phyloP scores from a whole-genome alignment of 352 stramenopile genomes.

The Pythium utonaiense region DNA sequence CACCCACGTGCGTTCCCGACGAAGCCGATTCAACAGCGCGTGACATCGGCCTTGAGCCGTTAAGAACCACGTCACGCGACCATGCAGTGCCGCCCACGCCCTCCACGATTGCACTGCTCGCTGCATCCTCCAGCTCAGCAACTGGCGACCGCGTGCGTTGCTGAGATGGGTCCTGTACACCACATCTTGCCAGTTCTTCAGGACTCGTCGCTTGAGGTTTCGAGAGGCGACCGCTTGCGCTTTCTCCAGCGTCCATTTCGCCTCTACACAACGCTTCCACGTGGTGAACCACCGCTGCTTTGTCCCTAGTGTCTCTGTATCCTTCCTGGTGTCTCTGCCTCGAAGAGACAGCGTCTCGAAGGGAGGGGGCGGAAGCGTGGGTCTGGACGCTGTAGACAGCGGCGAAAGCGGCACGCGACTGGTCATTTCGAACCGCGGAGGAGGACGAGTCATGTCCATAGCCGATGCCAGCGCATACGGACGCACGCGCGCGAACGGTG shows the following conservation, averaged over 20 bases:
- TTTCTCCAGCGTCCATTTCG: not conserved
- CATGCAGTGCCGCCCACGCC: not conserved
- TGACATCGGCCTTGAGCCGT: not conserved
- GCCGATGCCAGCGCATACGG: not conserved
- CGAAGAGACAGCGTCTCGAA: no score
- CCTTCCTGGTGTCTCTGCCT: not conserved
- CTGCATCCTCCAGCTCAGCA: constrained; percentile 6
- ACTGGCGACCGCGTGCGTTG: not conserved
- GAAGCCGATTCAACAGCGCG: constrained; percentile 14
- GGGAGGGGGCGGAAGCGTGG: not conserved
- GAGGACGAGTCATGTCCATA: not conserved
- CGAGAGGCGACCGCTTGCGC: not conserved
- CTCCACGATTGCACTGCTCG: constrained; percentile 4
- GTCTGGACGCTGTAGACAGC: not conserved
- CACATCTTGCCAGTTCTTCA: not conserved
- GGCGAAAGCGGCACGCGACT: constrained; percentile 10
- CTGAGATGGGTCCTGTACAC: constrained; percentile 2
- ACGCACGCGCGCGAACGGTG: constrained; percentile 3
- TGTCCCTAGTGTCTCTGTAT: not conserved
- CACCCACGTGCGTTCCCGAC: not conserved
- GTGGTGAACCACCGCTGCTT: constrained; percentile 7
- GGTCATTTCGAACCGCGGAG: not conserved
- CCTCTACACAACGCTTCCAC: constrained; percentile 10
- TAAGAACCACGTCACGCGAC: constrained; percentile 15
- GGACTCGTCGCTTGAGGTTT: not conserved